A percentile compares a stretch with the other conserved stretches of the same genome.
Conservation (phyloP, 306 rosid species). For the Vigna mungo region DNA sequence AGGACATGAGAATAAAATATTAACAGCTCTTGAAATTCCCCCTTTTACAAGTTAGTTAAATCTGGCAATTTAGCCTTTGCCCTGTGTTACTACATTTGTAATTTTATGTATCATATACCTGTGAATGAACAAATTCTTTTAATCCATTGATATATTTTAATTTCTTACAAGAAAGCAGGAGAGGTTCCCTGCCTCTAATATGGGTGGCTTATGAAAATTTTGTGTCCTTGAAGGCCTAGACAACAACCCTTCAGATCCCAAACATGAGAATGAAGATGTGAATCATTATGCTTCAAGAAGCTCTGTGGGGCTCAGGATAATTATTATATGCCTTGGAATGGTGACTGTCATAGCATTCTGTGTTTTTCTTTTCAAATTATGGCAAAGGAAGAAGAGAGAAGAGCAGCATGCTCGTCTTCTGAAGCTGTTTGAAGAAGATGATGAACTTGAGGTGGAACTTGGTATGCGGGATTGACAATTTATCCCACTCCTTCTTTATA, state of each 20-base stretch:
- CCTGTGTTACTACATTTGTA: not conserved
- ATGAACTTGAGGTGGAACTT: constrained; percentile 91
- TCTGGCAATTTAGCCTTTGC: not conserved
- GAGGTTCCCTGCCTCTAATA: not conserved
- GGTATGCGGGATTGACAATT: constrained; percentile 80
- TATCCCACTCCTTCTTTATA: constrained; percentile 28
- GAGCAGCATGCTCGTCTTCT: constrained; percentile 88
- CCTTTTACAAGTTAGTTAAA: constrained; percentile 7
- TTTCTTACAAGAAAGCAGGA: constrained; percentile 8
- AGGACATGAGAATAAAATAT: not conserved
- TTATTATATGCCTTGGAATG: constrained; percentile 57
- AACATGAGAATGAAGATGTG: constrained; percentile 49
- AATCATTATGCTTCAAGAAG: constrained; percentile 46
- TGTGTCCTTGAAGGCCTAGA: constrained; percentile 54
- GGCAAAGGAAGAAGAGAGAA: constrained; percentile 90
- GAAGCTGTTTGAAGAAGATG: constrained; percentile 91
- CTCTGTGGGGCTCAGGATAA: constrained; percentile 59
- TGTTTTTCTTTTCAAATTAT: constrained; percentile 65
- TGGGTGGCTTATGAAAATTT: constrained; percentile 35
- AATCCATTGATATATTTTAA: not conserved
- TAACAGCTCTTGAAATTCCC: constrained; percentile 13
- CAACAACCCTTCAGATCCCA: constrained; percentile 52
- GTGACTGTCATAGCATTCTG: constrained; percentile 55
- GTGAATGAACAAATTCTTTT: not conserved
- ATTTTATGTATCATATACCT: not conserved